Base-by-base conservation (phyloP, 2,329 filamentous ascomycete genomes). In the Exophiala mesophila region DNA sequence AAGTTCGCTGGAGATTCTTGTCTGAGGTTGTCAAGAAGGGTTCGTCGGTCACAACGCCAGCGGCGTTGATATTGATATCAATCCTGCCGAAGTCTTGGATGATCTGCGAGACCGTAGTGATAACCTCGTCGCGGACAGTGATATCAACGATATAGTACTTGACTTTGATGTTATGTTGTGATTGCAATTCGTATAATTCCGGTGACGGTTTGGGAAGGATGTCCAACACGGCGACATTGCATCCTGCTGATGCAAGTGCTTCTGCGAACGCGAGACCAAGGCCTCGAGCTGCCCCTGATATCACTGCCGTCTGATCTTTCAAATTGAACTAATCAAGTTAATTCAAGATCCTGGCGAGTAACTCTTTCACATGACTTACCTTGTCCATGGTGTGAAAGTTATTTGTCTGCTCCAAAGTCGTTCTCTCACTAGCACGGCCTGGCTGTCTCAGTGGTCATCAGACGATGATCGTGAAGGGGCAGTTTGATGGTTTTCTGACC, bases 1-100 rank as follows among this genome's bases (percentile, higher is more conserved):
- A 55, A 10, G 55, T 57, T 19, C 36, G 31, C 26, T 49, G 83
- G 29, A 58, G 31, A 34, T 53, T 57, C 30, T 48, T 30, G 23
- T 55, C 49, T 5, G 52, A 48, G 10, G 49, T 56, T 28, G 48
- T 50, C 16, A 59, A 45, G 38, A 57, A 57, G 5, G 55, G 26
- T 43, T 59, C 49, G 35, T 59, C 54, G 5, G 39, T 47, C n/a
- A 54, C 57, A 13, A 59, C 46, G n/a, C 57, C 57, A 13, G 57
- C 57, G 16, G 57, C 55, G 20, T 56, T 55, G 36, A 59, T 44
- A 30, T 39, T 39, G 34, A 47, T 44, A 30, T 47, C 35, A 13
- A 47, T 40, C 8, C 35, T 40, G 19, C 34, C 30, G 31, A 47
- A 44, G 12, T 39, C 40, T 35, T 36, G 34, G 5, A 44, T 23